A percentile compares a stretch with the other conserved stretches of the same genome.
Evolutionary conservation across 1,139 yeast species (phyloP).

Genomic region (Debaryomyces fabryi): DNA sequence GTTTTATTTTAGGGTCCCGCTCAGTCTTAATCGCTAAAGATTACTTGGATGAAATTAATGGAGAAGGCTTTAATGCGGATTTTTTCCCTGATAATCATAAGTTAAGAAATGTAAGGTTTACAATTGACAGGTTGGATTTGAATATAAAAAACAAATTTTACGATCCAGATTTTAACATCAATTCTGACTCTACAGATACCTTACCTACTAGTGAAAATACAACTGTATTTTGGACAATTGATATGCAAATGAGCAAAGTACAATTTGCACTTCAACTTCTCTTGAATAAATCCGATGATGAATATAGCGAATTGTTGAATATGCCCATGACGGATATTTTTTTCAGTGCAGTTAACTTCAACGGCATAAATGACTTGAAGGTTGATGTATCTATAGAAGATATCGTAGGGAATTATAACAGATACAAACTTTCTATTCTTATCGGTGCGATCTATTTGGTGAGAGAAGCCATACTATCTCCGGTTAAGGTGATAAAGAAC

Average conservation of each 20-base stretch:
- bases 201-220: constrained; percentile 2
- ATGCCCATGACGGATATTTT: constrained; percentile 23
- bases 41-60: constrained; percentile 32
- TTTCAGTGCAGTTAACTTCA: constrained; percentile 18
- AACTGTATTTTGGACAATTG: not conserved
- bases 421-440: constrained; percentile 52
- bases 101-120: constrained; percentile 32
- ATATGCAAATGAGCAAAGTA: not conserved
- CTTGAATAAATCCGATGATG: not conserved
- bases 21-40: constrained; percentile 58
- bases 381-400: constrained; percentile 32
- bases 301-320: constrained; percentile 15
- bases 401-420: constrained; percentile 43
- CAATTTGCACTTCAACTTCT: not conserved
- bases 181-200: not conserved
- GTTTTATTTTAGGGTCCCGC: constrained; percentile 55
- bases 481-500: constrained; percentile 26
- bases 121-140: constrained; percentile 14
- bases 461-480: constrained; percentile 48
- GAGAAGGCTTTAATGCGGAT: constrained; percentile 42
- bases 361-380: constrained; percentile 27
- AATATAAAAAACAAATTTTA: constrained; percentile 7
- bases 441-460: constrained; percentile 58
- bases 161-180: not conserved
- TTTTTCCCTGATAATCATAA: constrained; percentile 37